Evolutionary conservation across 2,329 filamentous ascomycete genomes (phyloP).

Genomic region (Neonectria sp.): DNA sequence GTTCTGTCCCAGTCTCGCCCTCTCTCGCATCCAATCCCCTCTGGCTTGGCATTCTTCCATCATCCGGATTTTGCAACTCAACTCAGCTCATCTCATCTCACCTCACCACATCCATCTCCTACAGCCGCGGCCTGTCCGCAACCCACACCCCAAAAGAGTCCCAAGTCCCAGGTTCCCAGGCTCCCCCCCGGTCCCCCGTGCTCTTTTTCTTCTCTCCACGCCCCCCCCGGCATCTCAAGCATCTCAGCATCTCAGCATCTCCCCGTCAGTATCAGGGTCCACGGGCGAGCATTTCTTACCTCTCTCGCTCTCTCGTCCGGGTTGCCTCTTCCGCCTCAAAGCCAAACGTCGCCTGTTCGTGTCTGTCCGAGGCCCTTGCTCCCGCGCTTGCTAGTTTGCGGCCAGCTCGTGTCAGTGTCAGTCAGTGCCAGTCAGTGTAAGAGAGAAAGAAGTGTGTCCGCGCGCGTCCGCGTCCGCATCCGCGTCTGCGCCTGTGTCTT

Average conservation of each 20-base stretch:
- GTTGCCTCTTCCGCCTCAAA: constrained; percentile 1
- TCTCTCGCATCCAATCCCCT: constrained; percentile 6
- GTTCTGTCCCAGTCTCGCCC: neutral
- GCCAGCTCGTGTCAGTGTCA: neutral
- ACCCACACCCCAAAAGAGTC: constrained; percentile 27
- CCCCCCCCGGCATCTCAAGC: constrained; percentile 1
- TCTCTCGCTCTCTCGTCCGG: constrained; percentile 5
- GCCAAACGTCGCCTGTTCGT: neutral
- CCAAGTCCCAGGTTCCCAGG: constrained; percentile 29
- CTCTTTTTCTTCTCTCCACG: constrained; percentile 12
- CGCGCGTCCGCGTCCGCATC: constrained; percentile 1
- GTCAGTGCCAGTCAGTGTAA: neutral
- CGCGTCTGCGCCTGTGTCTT: neutral
- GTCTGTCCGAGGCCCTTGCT: constrained; percentile 4
- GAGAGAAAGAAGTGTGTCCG: neutral
- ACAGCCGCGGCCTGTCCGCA: constrained; percentile 28
- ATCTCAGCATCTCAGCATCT: constrained; percentile 2
- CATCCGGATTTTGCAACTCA: constrained; percentile 2
- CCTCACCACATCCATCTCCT: constrained; percentile 14
- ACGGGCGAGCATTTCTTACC: constrained; percentile 21
- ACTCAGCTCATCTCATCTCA: constrained; percentile 28
- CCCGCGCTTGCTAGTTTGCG: constrained; percentile 7
- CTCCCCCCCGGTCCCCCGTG: constrained; percentile 17
- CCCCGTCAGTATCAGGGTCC: constrained; percentile 33
- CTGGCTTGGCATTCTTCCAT: neutral